phyloP scores from a whole-genome alignment of 805 yeast species.

The Cyberlindnera mycetangii region DNA sequence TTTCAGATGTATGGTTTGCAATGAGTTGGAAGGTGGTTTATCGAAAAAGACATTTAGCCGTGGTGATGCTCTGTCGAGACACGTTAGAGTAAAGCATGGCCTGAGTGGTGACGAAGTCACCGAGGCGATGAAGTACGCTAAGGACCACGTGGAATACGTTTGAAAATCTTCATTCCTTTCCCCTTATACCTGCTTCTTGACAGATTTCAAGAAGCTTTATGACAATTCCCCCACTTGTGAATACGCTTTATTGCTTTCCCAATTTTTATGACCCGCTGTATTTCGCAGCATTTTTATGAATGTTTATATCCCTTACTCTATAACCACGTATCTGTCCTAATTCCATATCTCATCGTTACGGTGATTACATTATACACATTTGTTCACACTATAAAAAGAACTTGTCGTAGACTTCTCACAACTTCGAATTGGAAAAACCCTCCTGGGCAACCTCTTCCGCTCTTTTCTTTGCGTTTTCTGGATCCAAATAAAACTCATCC shows the following conservation, averaged over 20 bases:
- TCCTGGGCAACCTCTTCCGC: slow-evolving; percentile 79
- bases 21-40: slow-evolving; percentile 31
- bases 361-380: not conserved
- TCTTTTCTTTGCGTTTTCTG: slow-evolving; percentile 73
- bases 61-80: slow-evolving; percentile 92
- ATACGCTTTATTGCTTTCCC: slow-evolving; percentile 5
- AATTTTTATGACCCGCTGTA: slow-evolving; percentile 8
- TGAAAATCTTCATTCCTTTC: slow-evolving; percentile 2
- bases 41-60: slow-evolving; percentile 80
- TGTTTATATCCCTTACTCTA: no score
- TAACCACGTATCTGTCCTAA: no score
- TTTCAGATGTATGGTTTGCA: slow-evolving; percentile 81
- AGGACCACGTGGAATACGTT: slow-evolving; percentile 66
- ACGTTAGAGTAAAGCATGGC: slow-evolving; percentile 87
- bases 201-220: not conserved
- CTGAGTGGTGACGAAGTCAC: slow-evolving; percentile 63
- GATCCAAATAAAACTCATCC: slow-evolving; percentile 71
- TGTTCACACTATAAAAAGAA: not conserved
- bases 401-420: not conserved
- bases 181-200: not conserved
- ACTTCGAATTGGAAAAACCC: slow-evolving; percentile 40
- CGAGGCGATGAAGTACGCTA: slow-evolving; percentile 70
- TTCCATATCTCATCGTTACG: no score
- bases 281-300: no score
- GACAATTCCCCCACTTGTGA: slow-evolving; percentile 3